Conservation (phyloP, 495 filamentous ascomycete species). For the Neurospora sp. region DNA sequence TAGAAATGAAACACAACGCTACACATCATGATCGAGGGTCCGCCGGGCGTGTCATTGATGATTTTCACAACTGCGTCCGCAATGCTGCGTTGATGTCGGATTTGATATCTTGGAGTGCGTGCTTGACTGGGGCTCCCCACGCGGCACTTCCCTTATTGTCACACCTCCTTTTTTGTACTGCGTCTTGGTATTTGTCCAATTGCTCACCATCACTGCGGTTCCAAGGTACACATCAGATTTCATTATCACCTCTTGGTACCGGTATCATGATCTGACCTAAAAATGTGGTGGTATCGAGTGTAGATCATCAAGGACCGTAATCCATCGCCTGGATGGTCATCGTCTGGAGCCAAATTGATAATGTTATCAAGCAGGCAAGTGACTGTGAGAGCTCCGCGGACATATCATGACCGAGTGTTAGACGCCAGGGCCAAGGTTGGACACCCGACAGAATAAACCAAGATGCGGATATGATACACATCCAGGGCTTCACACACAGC, state of each 20-base stretch:
- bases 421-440: not conserved
- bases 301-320: not conserved
- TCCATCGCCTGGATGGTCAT: not conserved
- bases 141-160: not conserved
- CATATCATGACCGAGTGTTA: too few relatives aligned
- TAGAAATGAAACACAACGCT: not conserved
- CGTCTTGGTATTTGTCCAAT: not conserved
- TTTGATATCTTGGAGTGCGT: not conserved
- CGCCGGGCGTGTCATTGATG: not conserved
- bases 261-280: not conserved
- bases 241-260: not conserved
- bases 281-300: not conserved
- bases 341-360: not conserved
- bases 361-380: not conserved
- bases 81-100: not conserved
- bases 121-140: not conserved
- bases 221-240: not conserved
- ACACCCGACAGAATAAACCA: not conserved
- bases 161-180: not conserved
- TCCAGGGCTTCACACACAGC: not conserved
- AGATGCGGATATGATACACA: not conserved
- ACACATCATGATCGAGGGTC: not conserved
- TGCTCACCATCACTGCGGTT: not conserved
- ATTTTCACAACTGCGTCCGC: not conserved
- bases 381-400: not conserved